Evolutionary conservation across 495 filamentous ascomycete species (phyloP).

Genomic region (Chaetomium fimeti): DNA sequence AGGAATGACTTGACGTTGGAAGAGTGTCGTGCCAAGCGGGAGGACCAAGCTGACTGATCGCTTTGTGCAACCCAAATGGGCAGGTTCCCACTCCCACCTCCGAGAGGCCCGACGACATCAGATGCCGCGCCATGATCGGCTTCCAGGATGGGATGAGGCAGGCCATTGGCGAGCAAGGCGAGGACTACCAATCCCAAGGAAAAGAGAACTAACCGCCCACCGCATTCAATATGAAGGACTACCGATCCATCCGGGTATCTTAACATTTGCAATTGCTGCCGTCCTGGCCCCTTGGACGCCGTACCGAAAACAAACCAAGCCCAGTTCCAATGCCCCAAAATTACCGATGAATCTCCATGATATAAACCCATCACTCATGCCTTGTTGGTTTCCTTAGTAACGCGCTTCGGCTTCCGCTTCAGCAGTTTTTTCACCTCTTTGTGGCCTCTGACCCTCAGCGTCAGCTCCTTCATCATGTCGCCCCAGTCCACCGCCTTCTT

Average conservation of each 20-base stretch:
- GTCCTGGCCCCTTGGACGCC: not conserved
- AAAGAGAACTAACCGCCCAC: not conserved
- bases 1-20: constrained; percentile 29
- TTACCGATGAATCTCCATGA: not conserved
- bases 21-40: constrained; percentile 17
- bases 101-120: constrained; percentile 13
- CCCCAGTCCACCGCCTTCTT: constrained; percentile 63
- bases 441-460: constrained; percentile 62
- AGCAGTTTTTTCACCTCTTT: constrained; percentile 65
- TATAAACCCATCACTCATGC: not conserved
- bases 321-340: not conserved
- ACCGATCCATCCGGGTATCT: not conserved
- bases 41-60: constrained; percentile 23
- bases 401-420: constrained; percentile 50
- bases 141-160: not conserved
- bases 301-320: not conserved
- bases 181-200: not conserved
- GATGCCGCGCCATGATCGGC: not conserved
- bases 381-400: constrained; percentile 23
- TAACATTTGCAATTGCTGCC: not conserved
- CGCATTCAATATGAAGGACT: too few relatives aligned
- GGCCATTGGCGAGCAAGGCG: not conserved
- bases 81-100: constrained; percentile 13
- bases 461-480: constrained; percentile 78
- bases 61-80: constrained; percentile 20